These are phyloP conservation scores for Scenedesmus sp. DNA, from an alignment of 163 green algal species.

Conservation along the genomic window DNA sequence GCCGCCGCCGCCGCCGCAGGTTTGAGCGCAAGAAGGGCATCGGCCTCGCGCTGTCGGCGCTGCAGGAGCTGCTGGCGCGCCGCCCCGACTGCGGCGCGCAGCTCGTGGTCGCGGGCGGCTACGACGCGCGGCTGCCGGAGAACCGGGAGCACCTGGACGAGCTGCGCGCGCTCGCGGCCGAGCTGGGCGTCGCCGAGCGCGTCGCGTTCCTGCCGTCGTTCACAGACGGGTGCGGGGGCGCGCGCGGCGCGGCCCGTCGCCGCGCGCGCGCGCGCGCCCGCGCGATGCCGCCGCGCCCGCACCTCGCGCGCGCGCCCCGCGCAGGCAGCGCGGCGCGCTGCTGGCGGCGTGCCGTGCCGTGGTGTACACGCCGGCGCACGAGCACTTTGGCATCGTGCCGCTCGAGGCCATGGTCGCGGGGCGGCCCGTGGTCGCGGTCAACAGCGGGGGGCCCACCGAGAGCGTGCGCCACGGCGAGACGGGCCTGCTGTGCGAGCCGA, in stretches of 20 bases:
- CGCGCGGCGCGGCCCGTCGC: neutral
- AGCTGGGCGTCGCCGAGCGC: conserved; percentile 62
- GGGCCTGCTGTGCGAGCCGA: conserved; percentile 79
- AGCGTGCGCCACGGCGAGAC: conserved; percentile 75
- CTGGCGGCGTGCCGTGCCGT: conserved; percentile 78
- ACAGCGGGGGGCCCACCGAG: conserved; percentile 91
- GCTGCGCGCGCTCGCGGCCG: conserved; percentile 48
- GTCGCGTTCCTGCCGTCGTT: conserved; percentile 89
- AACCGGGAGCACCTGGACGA: conserved; percentile 82
- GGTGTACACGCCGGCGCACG: conserved; percentile 92
- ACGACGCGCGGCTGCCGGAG: conserved; percentile 86
- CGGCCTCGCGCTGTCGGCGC: conserved; percentile 72
- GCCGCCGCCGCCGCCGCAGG: conserved; percentile 39
- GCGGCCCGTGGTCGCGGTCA: conserved; percentile 89
- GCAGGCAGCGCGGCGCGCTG: conserved; percentile 58
- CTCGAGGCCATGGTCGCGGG: conserved; percentile 93
- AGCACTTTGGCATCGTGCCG: conserved; percentile 99
- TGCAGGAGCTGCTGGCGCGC: conserved; percentile 60
- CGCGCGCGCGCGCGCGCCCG: too few relatives aligned
- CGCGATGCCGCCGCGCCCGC: neutral
- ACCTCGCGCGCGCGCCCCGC: neutral
- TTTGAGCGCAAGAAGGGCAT: conserved; percentile 98
- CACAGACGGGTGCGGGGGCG: conserved; percentile 54
- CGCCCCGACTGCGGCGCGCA: conserved; percentile 2
- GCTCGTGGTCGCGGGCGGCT: conserved; percentile 75